Evolutionary conservation across 805 yeast species (phyloP), one percentile per base, ranked within the genome.

Genomic region (Jamesozyma rosinii): DNA sequence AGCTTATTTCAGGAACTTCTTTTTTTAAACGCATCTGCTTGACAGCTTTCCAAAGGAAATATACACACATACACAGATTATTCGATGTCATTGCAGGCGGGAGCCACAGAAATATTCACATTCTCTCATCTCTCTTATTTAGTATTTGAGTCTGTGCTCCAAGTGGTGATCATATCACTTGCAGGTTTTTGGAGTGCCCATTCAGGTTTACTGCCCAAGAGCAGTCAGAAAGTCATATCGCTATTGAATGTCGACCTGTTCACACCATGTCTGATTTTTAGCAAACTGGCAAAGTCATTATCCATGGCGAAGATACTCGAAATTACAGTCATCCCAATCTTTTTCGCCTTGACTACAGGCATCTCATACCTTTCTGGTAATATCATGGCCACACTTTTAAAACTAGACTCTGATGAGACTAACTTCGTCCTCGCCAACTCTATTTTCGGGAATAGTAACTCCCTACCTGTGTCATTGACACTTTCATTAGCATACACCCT

Each of bases 361-460:
- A 80, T 88, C 17, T 80, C 96, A 1, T 81, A 68, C 53, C 20
- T 66, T 9, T 77, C 87, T 30, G 83, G 95, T 5, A 65, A 67
- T 26, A 24, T 76, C 19, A 72, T 79, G 34, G 69, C 86, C 3
- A 59, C 63, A 13, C 49, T 78, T 35, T 60, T 88, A 48, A 55
- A 64, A 6, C 67, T 92, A 53, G 83, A 83, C 53, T 75, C 68
- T 39, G 77, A 84, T 13, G 97, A 92, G 64, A 59, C 85, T 3
- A 89, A 90, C 65, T 90, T 86, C 55, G 96, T 92, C 40, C 83
- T 94, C 19, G 97, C 96, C 2, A 92, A 92, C 94, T 87, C 92
- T 2, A 95, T 89, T 5, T 90, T 90, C 65, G 97, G 97, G 42
- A 92, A 90, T 65, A 86, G 95, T 36, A 90, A 90, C 68, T 84